Evolutionary conservation across 129 eudicot species (phyloP), one percentile per base, ranked within the genome.

Genomic region (Oenanthe sinensis): DNA sequence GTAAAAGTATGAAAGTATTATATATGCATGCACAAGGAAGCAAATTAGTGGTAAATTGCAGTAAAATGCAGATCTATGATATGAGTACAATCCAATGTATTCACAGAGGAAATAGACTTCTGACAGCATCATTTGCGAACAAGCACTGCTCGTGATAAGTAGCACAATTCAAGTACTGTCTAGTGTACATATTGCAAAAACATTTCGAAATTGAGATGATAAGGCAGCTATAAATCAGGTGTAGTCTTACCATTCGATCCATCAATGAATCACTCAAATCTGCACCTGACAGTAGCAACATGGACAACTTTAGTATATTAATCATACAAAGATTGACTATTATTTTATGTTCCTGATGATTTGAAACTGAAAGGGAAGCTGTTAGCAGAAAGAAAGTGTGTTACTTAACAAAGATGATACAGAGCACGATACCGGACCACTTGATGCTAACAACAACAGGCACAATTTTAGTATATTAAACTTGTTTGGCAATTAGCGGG

Each of bases 191-290:
- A 22, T 7, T 20, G 62, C 62, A 19, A 54, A 6, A 0, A 5
- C 0, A 20, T 11, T 3, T 67, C 22, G 10, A 30, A 63, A 30
- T 15, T 30, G 72, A 60, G 16, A 67, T 30, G 43, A 30, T 15
- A 15, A 30, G 39, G 22, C 13, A 19, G 54, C 20, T 10, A 44
- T 7, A 9, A 14, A 10, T 60, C 15, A 60, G 68, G 68, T n/a
- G 1, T 4, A 16, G 46, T 45, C 89, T 81, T 87, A 93, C 98
- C 98, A 95, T 95, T 75, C 98, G 96, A 87, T 95, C 98, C 98
- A 95, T 95, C 77, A 95, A 82, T 22, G 98, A 91, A 79, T 95
- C 98, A 79, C 98, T 95, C 81, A 95, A 83, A 86, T 95, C 98
- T 16, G 98, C 98, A 88, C 98, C 98, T 95, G 87, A 26, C 19